Conservation (phyloP, 805 yeast genomes). For the Candida hispaniensis region DNA sequence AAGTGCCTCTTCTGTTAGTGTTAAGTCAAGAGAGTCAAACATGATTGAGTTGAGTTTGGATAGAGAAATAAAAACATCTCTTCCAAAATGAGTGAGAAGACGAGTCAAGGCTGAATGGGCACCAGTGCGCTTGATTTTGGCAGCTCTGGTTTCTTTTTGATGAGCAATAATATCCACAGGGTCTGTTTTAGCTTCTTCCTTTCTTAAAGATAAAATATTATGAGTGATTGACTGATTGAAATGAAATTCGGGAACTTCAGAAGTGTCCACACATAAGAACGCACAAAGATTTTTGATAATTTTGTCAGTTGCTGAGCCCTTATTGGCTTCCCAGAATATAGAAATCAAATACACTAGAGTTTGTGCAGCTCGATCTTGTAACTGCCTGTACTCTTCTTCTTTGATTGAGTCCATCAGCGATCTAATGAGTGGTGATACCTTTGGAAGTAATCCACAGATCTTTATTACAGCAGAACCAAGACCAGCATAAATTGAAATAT, state of each 20-base stretch:
- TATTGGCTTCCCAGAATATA: constrained; percentile 46
- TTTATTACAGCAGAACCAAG: constrained; percentile 65
- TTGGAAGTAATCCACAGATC: constrained; percentile 56
- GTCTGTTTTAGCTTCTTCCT: constrained; percentile 61
- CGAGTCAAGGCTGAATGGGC: constrained; percentile 59
- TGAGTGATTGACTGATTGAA: constrained; percentile 47
- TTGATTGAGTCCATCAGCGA: constrained; percentile 89
- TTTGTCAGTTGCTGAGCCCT: constrained; percentile 72
- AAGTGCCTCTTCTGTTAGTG: constrained; percentile 25
- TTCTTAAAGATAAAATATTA: constrained; percentile 59
- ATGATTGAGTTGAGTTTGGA: constrained; percentile 58
- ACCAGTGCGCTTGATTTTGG: constrained; percentile 75
- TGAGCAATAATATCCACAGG: constrained; percentile 50
- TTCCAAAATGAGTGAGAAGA: constrained; percentile 44
- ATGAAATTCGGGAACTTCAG: constrained; percentile 87
- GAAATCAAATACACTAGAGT: constrained; percentile 55
- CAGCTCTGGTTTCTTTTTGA: constrained; percentile 57
- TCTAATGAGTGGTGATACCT: constrained; percentile 78
- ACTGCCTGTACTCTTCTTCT: constrained; percentile 49
- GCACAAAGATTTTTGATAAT: constrained; percentile 85
- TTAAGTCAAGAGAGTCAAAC: constrained; percentile 30
- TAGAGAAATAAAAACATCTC: constrained; percentile 43
- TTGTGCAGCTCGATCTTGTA: constrained; percentile 63
- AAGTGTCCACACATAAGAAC: constrained; percentile 86
- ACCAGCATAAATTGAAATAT: constrained; percentile 54